Evolutionary conservation across 495 filamentous ascomycete genomes (phyloP).

Genomic region (Tuber magnatum): DNA sequence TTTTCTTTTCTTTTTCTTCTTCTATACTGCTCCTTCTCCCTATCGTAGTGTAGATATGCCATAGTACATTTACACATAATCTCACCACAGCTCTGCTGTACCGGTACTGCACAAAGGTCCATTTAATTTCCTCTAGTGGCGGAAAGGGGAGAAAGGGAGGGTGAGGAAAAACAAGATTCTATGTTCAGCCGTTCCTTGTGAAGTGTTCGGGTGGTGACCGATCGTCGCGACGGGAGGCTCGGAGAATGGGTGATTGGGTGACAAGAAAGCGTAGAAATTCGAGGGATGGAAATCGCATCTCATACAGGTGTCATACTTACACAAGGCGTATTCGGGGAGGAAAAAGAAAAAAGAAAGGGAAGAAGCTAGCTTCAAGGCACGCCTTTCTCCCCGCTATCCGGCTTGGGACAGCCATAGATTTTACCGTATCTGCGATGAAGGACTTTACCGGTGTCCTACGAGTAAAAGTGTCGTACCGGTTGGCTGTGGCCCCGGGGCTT

Average conservation of each 20-base stretch:
- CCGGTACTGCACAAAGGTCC: background rate
- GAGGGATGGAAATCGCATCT: background rate
- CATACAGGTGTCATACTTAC: background rate
- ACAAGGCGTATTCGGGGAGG: background rate
- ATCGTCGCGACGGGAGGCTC: background rate
- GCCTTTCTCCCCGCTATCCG: background rate
- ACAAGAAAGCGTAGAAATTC: background rate
- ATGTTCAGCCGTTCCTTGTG: background rate
- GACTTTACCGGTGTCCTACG: background rate
- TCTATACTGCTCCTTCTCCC: background rate
- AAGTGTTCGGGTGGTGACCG: background rate
- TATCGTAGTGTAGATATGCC: background rate
- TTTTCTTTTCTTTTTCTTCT: background rate
- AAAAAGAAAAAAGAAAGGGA: background rate
- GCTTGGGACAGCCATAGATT: background rate
- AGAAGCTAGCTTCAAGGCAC: background rate
- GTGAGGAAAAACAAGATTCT: background rate
- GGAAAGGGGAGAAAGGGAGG: background rate
- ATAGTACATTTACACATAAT: background rate
- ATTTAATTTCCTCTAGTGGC: background rate
- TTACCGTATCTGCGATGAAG: background rate
- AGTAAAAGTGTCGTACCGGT: too few relatives aligned
- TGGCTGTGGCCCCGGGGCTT: background rate
- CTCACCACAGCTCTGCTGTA: background rate
- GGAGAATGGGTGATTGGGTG: constrained; percentile 2